Evolutionary conservation across 2,329 filamentous ascomycete genomes (phyloP).

Genomic region (Leptographium procerum): DNA sequence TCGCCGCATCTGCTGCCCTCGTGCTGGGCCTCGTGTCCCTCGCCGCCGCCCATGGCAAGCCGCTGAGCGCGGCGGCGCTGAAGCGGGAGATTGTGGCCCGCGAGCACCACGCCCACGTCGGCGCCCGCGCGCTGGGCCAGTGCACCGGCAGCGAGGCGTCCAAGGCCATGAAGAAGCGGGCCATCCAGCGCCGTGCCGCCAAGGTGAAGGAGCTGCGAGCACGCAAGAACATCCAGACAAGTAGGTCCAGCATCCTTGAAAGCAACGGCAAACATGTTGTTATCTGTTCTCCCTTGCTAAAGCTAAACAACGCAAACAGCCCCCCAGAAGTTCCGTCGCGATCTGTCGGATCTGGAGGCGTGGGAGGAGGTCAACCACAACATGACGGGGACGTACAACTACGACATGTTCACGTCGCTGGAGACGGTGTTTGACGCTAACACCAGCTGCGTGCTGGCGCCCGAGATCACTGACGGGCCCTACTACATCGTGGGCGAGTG

Average conservation of each 20-base stretch:
- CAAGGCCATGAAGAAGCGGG: constrained; percentile 26
- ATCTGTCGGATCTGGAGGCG: constrained; percentile 19
- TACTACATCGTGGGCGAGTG: constrained; percentile 43
- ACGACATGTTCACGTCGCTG: constrained; percentile 22
- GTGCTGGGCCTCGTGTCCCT: background rate
- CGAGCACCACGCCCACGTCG: constrained; percentile 19
- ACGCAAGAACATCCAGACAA: constrained; percentile 21
- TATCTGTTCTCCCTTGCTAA: too few relatives aligned
- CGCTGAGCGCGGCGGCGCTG: constrained; percentile 18
- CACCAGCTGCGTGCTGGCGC: constrained; percentile 35
- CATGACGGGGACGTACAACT: constrained; percentile 19
- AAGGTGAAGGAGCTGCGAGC: constrained; percentile 26
- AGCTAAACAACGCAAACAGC: too few relatives aligned
- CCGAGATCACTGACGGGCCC: constrained; percentile 40
- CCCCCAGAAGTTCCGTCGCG: constrained; percentile 21
- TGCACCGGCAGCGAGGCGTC: constrained; percentile 27
- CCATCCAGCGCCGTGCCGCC: constrained; percentile 27
- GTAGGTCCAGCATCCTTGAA: constrained; percentile 13
- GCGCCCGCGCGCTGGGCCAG: constrained; percentile 25
- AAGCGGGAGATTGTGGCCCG: constrained; percentile 23
- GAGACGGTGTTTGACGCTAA: constrained; percentile 28
- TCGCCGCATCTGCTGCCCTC: constrained; percentile 18
- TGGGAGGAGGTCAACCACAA: constrained; percentile 24
- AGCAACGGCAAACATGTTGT: background rate
- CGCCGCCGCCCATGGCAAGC: constrained; percentile 17